Base-by-base conservation (phyloP, 2,329 filamentous ascomycete genomes). In the Diaporthe sp. region DNA sequence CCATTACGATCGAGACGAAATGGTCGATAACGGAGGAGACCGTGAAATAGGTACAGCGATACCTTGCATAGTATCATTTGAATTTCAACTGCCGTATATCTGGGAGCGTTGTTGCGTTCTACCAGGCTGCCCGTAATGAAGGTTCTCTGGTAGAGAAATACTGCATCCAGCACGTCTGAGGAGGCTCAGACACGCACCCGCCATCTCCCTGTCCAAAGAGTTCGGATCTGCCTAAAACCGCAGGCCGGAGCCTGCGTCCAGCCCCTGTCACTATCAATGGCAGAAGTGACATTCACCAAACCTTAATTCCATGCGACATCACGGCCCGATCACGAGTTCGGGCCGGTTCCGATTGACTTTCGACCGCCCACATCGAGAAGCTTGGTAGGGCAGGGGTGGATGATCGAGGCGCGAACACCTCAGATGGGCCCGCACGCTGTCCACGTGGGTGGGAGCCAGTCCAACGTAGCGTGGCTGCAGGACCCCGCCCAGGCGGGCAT, bases 1-100 rank as follows among this genome's bases (percentile, higher is more conserved):
- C 70, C 9, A 76, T 76, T 17, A 74, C 72, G 65, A 74, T 76
- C 15, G 72, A 76, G 67, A 76, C 65, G 42, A 76, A 76, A 31
- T 76, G 75, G 75, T 60, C 72, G 31, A 65, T 76, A 6, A 71
- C 72, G 28, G 75, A 76, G 22, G 75, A 76, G 49, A 53, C n/a
- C 15, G 55, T 71, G 13, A 71, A 70, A 25, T 31, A 42, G 25
- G 31, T 17, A 28, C 39, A 22, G 25, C 28, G 17, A 5, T 44
- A n/a, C 51, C 19, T 39, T 53, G 13, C 19, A 53, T 34, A 53
- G 55, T 73, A 44, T 9, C 37, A 55, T 51, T 65, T 22, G 13
- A 68, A 4, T 19, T 53, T 39, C 8, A 53, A 39, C 12, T 13
- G 46, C 31, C 34, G 31, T 19, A 7, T 12, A 1, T 25, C 31